phyloP scores from a whole-genome alignment of 129 eudicot genomes.

The Smallanthus sonchifolius region DNA sequence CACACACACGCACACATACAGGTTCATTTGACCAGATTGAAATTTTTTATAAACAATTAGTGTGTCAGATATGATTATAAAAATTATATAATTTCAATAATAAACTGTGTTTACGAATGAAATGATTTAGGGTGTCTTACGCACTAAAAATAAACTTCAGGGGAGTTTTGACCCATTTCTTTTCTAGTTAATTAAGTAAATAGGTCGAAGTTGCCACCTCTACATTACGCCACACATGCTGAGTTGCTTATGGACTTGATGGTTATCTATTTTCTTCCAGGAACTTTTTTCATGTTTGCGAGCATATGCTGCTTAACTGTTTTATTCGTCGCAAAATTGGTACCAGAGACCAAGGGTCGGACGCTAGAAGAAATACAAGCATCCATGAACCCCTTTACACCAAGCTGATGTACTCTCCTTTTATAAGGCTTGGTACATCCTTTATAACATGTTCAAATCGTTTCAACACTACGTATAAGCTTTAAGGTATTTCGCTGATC shows the following conservation, averaged over 20 bases:
- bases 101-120: too few species aligned
- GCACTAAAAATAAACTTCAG: neutral
- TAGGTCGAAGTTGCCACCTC: neutral
- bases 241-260: conserved; percentile 3
- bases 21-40: too few species aligned
- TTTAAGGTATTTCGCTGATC: neutral
- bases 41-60: too few species aligned
- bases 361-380: conserved; percentile 65
- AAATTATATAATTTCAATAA: neutral
- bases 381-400: conserved; percentile 24
- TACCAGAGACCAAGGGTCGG: conserved; percentile 68
- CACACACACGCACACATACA: neutral
- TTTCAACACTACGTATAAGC: neutral
- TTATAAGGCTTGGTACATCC: neutral
- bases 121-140: neutral
- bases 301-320: conserved; percentile 46
- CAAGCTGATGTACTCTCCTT: neutral
- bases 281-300: conserved; percentile 68
- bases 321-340: conserved; percentile 52
- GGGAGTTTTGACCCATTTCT: neutral
- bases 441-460: neutral
- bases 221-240: neutral
- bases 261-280: conserved; percentile 24
- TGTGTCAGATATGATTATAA: neutral
- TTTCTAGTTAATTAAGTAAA: neutral